Base-by-base conservation (phyloP, 495 filamentous ascomycete species). In the Penicillium arizonense region DNA sequence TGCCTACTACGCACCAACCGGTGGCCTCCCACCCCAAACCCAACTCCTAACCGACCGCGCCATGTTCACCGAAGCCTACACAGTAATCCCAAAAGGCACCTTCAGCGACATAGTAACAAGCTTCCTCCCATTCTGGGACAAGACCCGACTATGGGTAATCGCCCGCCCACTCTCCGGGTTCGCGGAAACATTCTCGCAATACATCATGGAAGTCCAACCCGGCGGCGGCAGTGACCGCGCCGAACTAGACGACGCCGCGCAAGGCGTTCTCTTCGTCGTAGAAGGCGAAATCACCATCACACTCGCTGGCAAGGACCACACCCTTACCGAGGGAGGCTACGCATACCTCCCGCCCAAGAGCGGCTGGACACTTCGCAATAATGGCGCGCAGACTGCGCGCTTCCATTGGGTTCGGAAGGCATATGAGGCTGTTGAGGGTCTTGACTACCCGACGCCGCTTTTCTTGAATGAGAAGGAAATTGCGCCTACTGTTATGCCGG, bases 371-470 rank as follows among this genome's bases (percentile, higher is more conserved):
- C 53, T 64, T 8, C 58, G 58, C 43, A 64, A 64, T 42, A 23
- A 21, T 4, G 55, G 61, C 38, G 37, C 46, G 8, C 16, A 42
- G 5, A 64, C 61, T n/a, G 61, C 61, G 12, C 58, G 61, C 10
- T 64, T 64, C 58, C 61, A 64, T 38, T 64, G 61, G 61, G 23
- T 64, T 12, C 61, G 61, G 38, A 64, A 64, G 55, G 53, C 61
- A 4, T 64, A 64, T 34, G 61, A 64, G 41, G 30, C 16, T 13
- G 61, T 64, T 2, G 55, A 64, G 3, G 61, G 61, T 18, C 43
- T 64, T 12, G 61, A 58, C 36, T n/a, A 9, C 18, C 61, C 61
- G 16, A 53, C 58, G 1, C 58, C 61, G 8, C 46, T 64, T 7
- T 64, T 64, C 55, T 45, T 64, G 18, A 64, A 64, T 18, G 61